Percentiles rank a stretch among this genome's conserved stretches.
Conservation (phyloP, 768 basidiomycete species). For the Cubamyces lactineus region DNA sequence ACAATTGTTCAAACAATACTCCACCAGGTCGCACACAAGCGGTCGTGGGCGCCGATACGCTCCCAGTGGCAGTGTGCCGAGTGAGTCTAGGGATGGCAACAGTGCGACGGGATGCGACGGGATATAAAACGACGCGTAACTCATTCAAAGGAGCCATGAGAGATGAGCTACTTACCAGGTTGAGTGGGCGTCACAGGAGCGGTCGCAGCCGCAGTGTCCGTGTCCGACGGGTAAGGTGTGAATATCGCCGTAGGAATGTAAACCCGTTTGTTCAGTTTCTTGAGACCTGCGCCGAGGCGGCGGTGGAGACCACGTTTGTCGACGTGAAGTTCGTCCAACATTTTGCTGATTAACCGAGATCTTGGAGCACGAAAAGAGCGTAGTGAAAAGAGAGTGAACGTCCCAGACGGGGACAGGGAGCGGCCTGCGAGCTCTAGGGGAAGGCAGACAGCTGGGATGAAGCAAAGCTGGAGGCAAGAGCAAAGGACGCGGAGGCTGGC, state of each 20-base stretch:
- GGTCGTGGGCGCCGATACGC: too few species aligned
- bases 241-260: conserved; percentile 19
- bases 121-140: not conserved
- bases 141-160: not conserved
- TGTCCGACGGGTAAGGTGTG: not conserved
- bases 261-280: conserved; percentile 21
- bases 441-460: conserved; percentile 9
- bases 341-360: conserved; percentile 12
- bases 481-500: not conserved
- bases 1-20: too few species aligned
- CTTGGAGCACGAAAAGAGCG: conserved; percentile 16
- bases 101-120: not conserved
- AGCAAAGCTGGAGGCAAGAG: conserved; percentile 9
- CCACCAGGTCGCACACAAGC: too few species aligned
- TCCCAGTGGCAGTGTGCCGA: too few species aligned
- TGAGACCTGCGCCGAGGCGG: conserved; percentile 18
- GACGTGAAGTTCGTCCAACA: conserved; percentile 19
- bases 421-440: conserved; percentile 18
- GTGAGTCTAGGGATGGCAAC: too few species aligned
- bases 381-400: conserved; percentile 24
- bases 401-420: conserved; percentile 14
- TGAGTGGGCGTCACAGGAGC: not conserved
- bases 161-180: conserved; percentile 3
- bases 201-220: not conserved
- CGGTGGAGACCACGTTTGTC: conserved; percentile 24